These are phyloP conservation scores for Closterium sp. DNA, from an alignment of 139 green algal species.

Conservation along the genomic window DNA sequence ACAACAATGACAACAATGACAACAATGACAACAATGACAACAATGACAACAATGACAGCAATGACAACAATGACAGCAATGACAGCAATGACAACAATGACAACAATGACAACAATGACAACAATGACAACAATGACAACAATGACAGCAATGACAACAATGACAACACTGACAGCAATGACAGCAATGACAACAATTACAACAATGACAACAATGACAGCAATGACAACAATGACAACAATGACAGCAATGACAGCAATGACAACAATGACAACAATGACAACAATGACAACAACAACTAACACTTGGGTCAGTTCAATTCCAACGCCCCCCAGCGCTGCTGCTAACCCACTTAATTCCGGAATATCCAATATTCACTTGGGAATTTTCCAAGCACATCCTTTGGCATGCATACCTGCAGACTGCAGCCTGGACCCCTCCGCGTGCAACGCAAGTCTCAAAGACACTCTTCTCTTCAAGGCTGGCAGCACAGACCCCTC, in stretches of 20 bases:
- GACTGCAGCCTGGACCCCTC: no score
- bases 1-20: background rate
- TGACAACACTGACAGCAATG: background rate
- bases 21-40: background rate
- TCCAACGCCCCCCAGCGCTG: no score
- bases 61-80: background rate
- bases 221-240: background rate
- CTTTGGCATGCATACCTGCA: no score
- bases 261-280: slow-evolving; percentile 8
- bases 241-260: background rate
- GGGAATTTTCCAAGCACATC: no score
- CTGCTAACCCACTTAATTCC: no score
- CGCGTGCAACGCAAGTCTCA: no score
- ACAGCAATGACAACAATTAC: background rate
- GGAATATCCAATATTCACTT: no score
- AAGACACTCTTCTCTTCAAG: no score
- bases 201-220: background rate
- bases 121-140: background rate
- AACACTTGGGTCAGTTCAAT: no score
- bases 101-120: slow-evolving; percentile 1
- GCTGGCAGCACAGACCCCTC: no score
- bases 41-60: background rate
- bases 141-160: background rate
- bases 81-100: background rate
- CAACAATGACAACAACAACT: background rate